phyloP scores from a whole-genome alignment of 139 green algal genomes.

The Chlorella sp. region DNA sequence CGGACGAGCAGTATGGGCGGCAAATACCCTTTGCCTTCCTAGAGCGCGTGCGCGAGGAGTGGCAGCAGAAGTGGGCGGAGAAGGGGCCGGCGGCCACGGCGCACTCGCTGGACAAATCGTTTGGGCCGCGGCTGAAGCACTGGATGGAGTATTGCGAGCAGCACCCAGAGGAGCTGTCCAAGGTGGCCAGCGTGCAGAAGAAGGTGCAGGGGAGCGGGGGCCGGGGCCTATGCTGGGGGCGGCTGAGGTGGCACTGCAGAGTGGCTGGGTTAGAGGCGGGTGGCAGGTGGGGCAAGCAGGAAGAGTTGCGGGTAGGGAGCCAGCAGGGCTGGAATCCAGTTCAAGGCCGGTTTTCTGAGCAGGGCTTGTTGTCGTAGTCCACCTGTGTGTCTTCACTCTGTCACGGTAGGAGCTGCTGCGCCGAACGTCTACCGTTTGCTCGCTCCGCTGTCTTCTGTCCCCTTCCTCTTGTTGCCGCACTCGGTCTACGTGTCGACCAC shows the following conservation, averaged over 20 bases:
- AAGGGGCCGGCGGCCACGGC: constrained; percentile 71
- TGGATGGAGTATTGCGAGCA: constrained; percentile 95
- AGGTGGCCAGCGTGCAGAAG: constrained; percentile 88
- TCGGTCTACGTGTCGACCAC: no score
- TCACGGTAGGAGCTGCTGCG: no score
- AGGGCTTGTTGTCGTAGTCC: no score
- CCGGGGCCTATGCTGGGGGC: background rate
- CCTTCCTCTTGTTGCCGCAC: no score
- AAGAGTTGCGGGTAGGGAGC: background rate
- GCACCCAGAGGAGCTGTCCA: constrained; percentile 94
- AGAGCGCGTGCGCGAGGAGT: constrained; percentile 81
- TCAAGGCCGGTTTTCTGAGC: no score
- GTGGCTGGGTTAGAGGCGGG: background rate
- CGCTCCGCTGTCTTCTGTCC: no score
- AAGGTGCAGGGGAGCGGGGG: constrained; percentile 64
- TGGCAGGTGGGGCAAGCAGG: background rate
- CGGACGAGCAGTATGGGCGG: constrained; percentile 89
- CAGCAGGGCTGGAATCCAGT: background rate
- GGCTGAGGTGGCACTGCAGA: background rate
- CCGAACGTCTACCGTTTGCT: no score
- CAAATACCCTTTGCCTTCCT: constrained; percentile 97
- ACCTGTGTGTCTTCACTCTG: no score
- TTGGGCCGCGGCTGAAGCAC: constrained; percentile 87
- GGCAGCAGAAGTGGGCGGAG: constrained; percentile 74
- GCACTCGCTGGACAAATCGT: constrained; percentile 86